Percentiles rank a stretch among this genome's conserved stretches.
Evolutionary conservation across 345 rosid species (phyloP).

Genomic region (Eucalyptus rudis): DNA sequence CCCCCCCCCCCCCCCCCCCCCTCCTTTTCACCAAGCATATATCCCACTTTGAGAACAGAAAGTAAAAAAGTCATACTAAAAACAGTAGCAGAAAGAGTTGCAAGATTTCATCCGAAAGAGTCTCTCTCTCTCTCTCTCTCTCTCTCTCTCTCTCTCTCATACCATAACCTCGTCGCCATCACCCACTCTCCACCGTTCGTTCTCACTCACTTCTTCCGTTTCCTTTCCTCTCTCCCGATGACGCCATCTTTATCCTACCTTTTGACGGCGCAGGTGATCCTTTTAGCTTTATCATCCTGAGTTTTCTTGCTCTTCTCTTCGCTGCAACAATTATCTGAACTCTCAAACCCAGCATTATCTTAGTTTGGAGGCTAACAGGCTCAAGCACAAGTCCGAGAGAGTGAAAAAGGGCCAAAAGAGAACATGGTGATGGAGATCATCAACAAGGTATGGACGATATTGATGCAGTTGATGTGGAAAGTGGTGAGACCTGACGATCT

Average conservation of each 20-base stretch:
- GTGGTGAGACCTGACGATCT: neutral
- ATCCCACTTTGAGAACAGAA: no score
- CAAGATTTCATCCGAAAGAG: no score
- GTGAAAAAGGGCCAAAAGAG: neutral
- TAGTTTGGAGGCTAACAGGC: neutral
- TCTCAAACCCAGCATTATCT: neutral
- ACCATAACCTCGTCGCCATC: neutral
- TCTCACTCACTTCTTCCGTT: neutral
- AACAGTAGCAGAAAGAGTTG: no score
- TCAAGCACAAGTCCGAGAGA: neutral
- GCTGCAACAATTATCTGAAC: neutral
- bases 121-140: no score
- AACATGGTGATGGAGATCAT: neutral
- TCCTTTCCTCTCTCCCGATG: neutral
- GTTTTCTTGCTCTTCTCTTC: neutral
- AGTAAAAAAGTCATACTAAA: no score
- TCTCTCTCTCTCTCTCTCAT: neutral
- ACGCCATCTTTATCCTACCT: neutral
- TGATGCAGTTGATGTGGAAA: neutral
- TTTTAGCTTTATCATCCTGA: neutral
- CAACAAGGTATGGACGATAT: neutral
- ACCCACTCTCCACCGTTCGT: neutral
- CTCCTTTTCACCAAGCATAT: no score
- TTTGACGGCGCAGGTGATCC: neutral
- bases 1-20: fast-evolving